Evolutionary conservation across 768 basidiomycete genomes (phyloP).

Genomic region (Tylopilus plumbeoviolaceoides): DNA sequence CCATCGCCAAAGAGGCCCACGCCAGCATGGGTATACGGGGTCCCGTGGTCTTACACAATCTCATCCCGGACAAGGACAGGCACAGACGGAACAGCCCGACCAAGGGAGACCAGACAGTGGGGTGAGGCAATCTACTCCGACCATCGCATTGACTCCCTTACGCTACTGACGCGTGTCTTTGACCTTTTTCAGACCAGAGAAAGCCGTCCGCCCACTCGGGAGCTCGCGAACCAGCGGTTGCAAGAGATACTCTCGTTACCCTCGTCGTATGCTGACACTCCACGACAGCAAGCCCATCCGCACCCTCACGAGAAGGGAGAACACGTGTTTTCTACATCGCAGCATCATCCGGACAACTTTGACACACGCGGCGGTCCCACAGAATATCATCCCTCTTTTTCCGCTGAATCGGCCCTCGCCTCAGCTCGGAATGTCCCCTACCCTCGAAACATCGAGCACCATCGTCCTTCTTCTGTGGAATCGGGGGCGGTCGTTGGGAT

Average conservation of each 20-base stretch:
- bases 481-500: slow-evolving; percentile 12
- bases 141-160: no score
- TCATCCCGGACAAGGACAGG: not conserved
- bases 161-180: not conserved
- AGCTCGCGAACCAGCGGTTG: slow-evolving; percentile 18
- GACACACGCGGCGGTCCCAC: not conserved
- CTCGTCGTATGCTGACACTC: slow-evolving; percentile 1
- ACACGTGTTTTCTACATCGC: not conserved
- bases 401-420: slow-evolving; percentile 3
- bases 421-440: slow-evolving; percentile 1
- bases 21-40: not conserved
- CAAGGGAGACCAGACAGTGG: slow-evolving; percentile 4
- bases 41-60: not conserved
- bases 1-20: not conserved
- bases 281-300: not conserved
- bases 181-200: not conserved
- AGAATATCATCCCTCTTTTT: slow-evolving; percentile 3
- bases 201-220: slow-evolving; percentile 1
- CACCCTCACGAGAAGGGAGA: slow-evolving; percentile 5
- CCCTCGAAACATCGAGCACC: slow-evolving; percentile 3
- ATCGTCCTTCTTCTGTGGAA: slow-evolving; percentile 1
- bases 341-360: not conserved
- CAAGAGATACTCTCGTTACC: slow-evolving; percentile 22
- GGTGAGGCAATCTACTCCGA: not conserved
- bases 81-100: slow-evolving; percentile 1